Evolutionary conservation across 108 stramenopile species (phyloP).

Genomic region (Stephanodiscus minutulus): DNA sequence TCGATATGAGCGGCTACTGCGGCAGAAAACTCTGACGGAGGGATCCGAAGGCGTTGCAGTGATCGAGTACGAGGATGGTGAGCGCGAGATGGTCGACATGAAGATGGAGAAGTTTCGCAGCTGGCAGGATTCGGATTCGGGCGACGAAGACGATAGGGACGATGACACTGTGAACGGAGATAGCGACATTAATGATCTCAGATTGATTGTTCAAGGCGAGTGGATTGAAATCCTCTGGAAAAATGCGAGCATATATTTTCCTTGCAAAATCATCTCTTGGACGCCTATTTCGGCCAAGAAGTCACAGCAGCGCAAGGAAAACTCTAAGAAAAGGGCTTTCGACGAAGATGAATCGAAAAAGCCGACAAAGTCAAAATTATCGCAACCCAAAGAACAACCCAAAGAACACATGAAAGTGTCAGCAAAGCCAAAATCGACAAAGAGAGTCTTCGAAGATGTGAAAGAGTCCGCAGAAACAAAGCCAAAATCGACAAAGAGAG

Average conservation of each 20-base stretch:
- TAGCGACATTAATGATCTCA: conserved; percentile 24
- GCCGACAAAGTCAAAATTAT: not conserved
- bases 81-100: conserved; percentile 35
- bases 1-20: conserved; percentile 26
- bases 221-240: conserved; percentile 39
- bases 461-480: not conserved
- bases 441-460: not conserved
- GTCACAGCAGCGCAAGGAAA: not conserved
- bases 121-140: conserved; percentile 13
- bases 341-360: not conserved
- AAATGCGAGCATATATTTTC: conserved; percentile 23
- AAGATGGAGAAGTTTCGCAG: conserved; percentile 35
- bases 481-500: not conserved
- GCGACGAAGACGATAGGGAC: conserved; percentile 5
- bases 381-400: not conserved
- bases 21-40: conserved; percentile 15
- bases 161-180: conserved; percentile 5
- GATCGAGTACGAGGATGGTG: conserved; percentile 47
- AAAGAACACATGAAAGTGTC: not conserved
- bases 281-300: conserved; percentile 14
- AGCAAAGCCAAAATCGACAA: not conserved
- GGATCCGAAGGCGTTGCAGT: conserved; percentile 31
- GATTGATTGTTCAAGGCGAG: conserved; percentile 18
- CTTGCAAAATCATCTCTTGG: conserved; percentile 37
- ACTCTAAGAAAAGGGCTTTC: not conserved